phyloP scores from a whole-genome alignment of 1,284 basidiomycete species.

The Marasmius oreades region DNA sequence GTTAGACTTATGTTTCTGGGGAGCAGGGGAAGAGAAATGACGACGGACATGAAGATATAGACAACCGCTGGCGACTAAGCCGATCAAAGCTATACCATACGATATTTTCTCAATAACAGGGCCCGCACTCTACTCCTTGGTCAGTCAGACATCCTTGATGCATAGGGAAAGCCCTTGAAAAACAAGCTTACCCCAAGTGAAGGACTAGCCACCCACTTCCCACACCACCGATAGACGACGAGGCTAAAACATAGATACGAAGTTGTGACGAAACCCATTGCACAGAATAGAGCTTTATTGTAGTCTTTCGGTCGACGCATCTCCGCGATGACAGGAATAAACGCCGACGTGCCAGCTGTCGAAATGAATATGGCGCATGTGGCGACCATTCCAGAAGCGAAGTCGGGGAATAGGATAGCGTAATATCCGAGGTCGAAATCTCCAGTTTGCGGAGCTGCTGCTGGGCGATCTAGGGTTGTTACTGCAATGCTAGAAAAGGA shows the following conservation, averaged over 20 bases:
- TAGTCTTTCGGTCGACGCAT: neutral
- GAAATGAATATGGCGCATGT: conserved; percentile 2
- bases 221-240: conserved; percentile 1
- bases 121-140: neutral
- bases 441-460: neutral
- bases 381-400: neutral
- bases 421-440: neutral
- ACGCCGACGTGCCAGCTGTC: neutral
- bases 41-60: conserved; percentile 1
- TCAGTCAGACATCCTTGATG: neutral
- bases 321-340: conserved; percentile 1
- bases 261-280: neutral
- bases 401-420: neutral
- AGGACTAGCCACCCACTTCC: conserved; percentile 2
- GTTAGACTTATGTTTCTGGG: neutral
- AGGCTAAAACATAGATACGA: neutral
- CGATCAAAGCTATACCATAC: neutral
- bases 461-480: neutral
- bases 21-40: neutral
- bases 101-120: neutral
- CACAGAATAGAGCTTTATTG: neutral
- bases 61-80: neutral
- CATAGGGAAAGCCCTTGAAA: too few relatives aligned
- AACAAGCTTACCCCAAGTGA: neutral
- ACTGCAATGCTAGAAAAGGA: neutral